Evolutionary conservation across 305 asterid species (phyloP).

Genomic region (Ajuga reptans): DNA sequence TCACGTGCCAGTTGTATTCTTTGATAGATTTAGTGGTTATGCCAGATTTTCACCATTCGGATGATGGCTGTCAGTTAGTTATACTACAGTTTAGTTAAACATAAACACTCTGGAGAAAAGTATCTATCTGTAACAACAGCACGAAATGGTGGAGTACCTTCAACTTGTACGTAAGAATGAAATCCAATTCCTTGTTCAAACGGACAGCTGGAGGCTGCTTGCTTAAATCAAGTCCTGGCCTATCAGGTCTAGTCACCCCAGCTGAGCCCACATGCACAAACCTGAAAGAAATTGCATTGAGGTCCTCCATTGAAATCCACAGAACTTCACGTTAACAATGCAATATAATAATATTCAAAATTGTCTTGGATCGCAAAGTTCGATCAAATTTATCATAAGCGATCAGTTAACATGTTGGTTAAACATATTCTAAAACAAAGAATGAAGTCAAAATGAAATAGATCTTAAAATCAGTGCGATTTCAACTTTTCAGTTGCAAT

Average conservation of each 20-base stretch:
- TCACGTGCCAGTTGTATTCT: background rate
- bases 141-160: constrained; percentile 42
- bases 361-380: background rate
- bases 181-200: constrained; percentile 77
- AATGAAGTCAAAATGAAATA: background rate
- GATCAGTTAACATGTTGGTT: background rate
- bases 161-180: constrained; percentile 87
- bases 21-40: background rate
- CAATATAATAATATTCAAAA: background rate
- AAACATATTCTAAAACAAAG: background rate
- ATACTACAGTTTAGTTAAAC: background rate
- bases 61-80: background rate
- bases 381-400: background rate
- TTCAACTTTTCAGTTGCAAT: background rate
- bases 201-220: constrained; percentile 98
- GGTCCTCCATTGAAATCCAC: background rate
- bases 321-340: background rate
- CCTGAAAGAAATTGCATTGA: constrained; percentile 24
- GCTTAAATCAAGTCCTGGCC: constrained; percentile 93
- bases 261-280: constrained; percentile 93
- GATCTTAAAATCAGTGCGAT: background rate
- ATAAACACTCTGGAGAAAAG: background rate
- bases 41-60: background rate
- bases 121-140: background rate
- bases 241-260: constrained; percentile 93